These are phyloP conservation scores for Calcarisporium arbuscula DNA, from an alignment of 2,329 filamentous ascomycete genomes.

Conservation along the genomic window DNA sequence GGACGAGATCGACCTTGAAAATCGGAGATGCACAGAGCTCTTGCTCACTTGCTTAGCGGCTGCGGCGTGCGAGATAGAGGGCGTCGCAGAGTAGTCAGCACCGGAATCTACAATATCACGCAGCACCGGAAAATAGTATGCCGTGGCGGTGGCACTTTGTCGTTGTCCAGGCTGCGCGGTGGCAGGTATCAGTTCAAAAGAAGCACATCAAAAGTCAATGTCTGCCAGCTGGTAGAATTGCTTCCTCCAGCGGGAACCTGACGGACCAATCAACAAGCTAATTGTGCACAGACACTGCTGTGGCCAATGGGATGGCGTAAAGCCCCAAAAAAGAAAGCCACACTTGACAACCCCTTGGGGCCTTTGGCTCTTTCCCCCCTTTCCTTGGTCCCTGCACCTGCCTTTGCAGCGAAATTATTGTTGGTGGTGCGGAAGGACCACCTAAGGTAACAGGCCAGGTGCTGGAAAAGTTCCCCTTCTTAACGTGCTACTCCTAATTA, in stretches of 20 bases:
- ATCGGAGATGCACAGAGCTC: too few species aligned
- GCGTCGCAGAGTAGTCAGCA: too few species aligned
- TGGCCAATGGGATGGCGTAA: constrained; percentile 25
- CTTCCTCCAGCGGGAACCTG: background rate
- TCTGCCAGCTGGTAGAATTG: background rate
- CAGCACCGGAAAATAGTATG: too few species aligned
- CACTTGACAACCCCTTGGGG: constrained; percentile 17
- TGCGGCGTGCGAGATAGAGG: too few species aligned
- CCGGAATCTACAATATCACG: too few species aligned
- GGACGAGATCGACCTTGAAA: too few species aligned
- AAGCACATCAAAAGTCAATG: too few species aligned
- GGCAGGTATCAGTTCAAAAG: too few species aligned
- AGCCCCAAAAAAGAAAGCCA: constrained; percentile 16
- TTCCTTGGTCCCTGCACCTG: constrained; percentile 34
- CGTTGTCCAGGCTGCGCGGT: too few species aligned
- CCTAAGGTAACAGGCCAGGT: constrained; percentile 17
- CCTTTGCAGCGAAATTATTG: constrained; percentile 42
- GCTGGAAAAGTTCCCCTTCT: constrained; percentile 34
- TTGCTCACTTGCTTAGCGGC: too few species aligned
- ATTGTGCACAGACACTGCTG: constrained; percentile 19
- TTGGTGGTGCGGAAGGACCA: constrained; percentile 27
- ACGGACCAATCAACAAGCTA: constrained; percentile 12
- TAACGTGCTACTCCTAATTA: constrained; percentile 19
- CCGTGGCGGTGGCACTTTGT: too few species aligned
- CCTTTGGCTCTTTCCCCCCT: constrained; percentile 39